A percentile compares a stretch with the other conserved stretches of the same genome.
phyloP scores from a whole-genome alignment of 2,329 filamentous ascomycete species.

The Claviceps paspali region DNA sequence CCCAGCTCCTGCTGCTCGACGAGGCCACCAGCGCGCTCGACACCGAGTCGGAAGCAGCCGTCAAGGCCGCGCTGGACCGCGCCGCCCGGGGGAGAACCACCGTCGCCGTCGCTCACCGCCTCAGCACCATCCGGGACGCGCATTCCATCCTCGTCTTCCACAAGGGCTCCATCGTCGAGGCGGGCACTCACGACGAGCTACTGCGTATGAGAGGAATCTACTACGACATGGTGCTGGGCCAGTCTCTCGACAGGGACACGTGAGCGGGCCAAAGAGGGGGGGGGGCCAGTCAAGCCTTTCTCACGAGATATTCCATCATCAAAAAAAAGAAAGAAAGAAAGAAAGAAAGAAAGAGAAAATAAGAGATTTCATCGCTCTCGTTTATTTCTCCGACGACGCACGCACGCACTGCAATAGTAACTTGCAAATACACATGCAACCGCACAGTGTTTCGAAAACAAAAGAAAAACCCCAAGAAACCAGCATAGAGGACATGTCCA shows the following conservation, averaged over 20 bases:
- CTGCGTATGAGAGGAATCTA: constrained; percentile 32
- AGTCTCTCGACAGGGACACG: constrained; percentile 21
- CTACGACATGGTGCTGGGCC: constrained; percentile 35
- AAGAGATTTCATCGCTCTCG: too few species aligned
- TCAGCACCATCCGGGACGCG: constrained; percentile 5
- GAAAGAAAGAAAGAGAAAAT: too few species aligned
- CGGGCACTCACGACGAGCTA: constrained; percentile 44
- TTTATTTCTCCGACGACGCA: too few species aligned
- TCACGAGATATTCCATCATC: too few species aligned
- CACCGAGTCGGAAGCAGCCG: constrained; percentile 32
- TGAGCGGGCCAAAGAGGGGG: neutral
- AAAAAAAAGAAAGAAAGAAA: too few species aligned
- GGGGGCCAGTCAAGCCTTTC: too few species aligned
- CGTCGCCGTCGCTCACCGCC: constrained; percentile 7
- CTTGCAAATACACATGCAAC: too few species aligned
- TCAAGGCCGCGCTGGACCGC: constrained; percentile 7
- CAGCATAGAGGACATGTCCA: too few species aligned
- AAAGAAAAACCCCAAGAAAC: too few species aligned
- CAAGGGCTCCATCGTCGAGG: constrained; percentile 31
- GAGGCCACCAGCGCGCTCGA: constrained; percentile 43
- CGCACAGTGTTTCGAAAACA: too few species aligned
- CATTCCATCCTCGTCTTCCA: constrained; percentile 47
- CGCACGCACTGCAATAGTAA: too few species aligned
- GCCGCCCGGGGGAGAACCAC: constrained; percentile 7
- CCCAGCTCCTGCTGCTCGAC: constrained; percentile 36